Base-by-base conservation (phyloP, 768 basidiomycete genomes). In the Scleroderma bovista region DNA sequence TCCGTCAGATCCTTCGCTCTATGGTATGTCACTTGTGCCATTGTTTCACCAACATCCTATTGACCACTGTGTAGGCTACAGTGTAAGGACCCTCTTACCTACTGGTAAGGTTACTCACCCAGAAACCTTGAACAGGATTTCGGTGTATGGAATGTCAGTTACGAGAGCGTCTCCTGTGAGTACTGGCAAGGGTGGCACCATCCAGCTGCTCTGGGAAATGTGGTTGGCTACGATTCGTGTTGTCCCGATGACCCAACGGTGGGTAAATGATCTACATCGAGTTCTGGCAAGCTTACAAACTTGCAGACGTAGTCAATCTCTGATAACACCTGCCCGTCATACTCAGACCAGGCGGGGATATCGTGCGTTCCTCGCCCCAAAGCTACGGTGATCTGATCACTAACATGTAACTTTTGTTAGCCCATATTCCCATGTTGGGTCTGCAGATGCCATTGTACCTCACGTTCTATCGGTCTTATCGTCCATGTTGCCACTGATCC, bases 141-240 rank as follows among this genome's bases (percentile, higher is more conserved):
- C 70, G 88, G 90, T 44, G 80, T 91, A 17, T 93, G 90, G 89
- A 89, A 90, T 58, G 72, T 88, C 58, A 81, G 75, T 16, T 91
- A 91, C 61, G 67, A 80, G 57, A 72, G 68, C 24, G 80, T 90
- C 10, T 67, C 80, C 26, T 92, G 89, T 59, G 49, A 75, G 2
- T 64, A 77, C 46, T 92, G 89, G 90, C 65, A 72, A 32, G 90
- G 90, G 9, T 74, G 69, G 44, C 72, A 69, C 17, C 70, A 83
- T 50, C 60, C 75, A 15, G 69, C 78, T 13, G 86, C 87, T 13
- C 68, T 91, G 34, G 89, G 89, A 19, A 86, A 81, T 50, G 83
- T 86, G 16, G 60, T 86, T 29, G 86, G 75, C 11, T 69, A 72
- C 17, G 69, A 78, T 47, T 84, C 73, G 4, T 91, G 89, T 60